Evolutionary conservation across 768 basidiomycete species (phyloP), one percentile per base, ranked within the genome.

Genomic region (Tremella mesenterica): DNA sequence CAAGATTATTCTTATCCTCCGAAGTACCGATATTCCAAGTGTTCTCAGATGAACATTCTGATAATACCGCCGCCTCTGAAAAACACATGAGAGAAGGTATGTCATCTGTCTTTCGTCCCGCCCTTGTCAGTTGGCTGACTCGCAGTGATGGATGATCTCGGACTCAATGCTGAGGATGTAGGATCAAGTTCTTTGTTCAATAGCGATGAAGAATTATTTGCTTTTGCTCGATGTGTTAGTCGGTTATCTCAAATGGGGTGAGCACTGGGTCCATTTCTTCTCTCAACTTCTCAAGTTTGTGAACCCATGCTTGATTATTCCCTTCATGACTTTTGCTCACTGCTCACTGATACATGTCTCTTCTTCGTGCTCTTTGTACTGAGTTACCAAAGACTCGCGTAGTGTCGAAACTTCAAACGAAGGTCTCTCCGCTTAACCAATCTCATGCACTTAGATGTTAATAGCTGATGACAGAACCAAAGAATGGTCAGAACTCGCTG

Each of bases 121-220:
- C 5, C 20, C 14, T n/a, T 4, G 23, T 41, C 14, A 10, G 33
- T 10, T 10, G 33, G 18, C 18, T 18, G 33, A 36, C 18, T 10
- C 18, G 18, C 33, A 18, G 18, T 36, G n/a, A 16, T 41, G 23
- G 38, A n/a, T 41, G 38, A 41, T 41, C 59, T 92, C 88, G 90
- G 90, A 18, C 77, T 96, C 0, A 79, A 85, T 0, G 79, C 79
- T 21, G 83, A 89, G 26, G 75, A 80, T 18, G 85, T 93, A 16
- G 87, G 89, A 29, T 77, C 79, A 1, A 88, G 85, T 57, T 85
- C 89, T 38, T 86, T 99, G 77, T 97, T 97, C 69, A 85, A 85
- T 0, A 92, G 93, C 3, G 92, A 97, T 65, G 95, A 97, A 72
- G 95, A 97, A 73, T 71, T 96, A 0, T 99, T 99, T 69, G 95